phyloP scores from a whole-genome alignment of 2,329 filamentous ascomycete species.

The Penicillium hordei region DNA sequence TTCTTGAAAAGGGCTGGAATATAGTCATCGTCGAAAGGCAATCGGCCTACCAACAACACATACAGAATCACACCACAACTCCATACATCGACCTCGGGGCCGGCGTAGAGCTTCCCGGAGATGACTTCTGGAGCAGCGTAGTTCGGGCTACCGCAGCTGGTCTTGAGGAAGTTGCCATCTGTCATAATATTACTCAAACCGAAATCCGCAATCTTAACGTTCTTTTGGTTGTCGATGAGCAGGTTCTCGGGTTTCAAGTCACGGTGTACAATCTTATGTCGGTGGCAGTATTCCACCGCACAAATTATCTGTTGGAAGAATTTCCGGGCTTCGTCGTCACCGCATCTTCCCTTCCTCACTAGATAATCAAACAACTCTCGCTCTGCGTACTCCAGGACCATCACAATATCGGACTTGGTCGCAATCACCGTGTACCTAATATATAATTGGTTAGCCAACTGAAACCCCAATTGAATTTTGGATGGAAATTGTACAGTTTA shows the following conservation, averaged over 20 bases:
- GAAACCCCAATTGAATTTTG: background rate
- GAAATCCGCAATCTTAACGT: conserved; percentile 99
- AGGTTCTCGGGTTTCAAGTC: conserved; percentile 97
- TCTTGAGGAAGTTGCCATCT: conserved; percentile 98
- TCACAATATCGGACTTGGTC: conserved; percentile 90
- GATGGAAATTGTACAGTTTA: conserved; percentile 69
- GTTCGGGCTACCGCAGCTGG: conserved; percentile 96
- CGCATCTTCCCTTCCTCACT: conserved; percentile 87
- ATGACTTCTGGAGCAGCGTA: conserved; percentile 98
- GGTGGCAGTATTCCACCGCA: conserved; percentile 97
- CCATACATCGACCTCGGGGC: conserved; percentile 94
- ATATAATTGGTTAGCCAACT: conserved; percentile 18
- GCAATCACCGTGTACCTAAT: conserved; percentile 92
- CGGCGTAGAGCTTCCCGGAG: conserved; percentile 94
- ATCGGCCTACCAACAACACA: conserved; percentile 62
- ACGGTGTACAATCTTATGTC: conserved; percentile 97
- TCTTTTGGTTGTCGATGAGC: conserved; percentile 88
- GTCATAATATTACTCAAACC: conserved; percentile 99
- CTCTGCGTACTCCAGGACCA: conserved; percentile 97
- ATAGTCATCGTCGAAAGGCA: conserved; percentile 98
- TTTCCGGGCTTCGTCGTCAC: conserved; percentile 86
- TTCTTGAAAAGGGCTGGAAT: conserved; percentile 97
- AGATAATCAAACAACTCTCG: conserved; percentile 98
- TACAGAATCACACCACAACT: conserved; percentile 66
- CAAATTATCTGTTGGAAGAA: conserved; percentile 99